Base-by-base conservation (phyloP, 257 asterid species). In the Solanum virginianum region DNA sequence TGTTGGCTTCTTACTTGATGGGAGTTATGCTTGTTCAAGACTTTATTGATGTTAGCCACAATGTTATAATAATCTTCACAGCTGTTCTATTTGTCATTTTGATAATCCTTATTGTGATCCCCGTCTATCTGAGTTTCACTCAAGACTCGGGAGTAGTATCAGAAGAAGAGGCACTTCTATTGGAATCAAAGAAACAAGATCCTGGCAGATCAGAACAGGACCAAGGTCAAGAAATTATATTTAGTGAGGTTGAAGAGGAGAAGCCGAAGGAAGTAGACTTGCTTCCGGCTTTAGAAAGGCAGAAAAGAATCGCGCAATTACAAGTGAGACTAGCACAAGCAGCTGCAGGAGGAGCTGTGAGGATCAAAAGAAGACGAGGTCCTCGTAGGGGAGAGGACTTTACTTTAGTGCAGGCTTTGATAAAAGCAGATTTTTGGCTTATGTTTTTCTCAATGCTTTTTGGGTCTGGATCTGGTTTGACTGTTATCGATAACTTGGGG, bases 341-440 rank as follows among this genome's bases (percentile, higher is more conserved):
- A 10, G 97, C 97, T 32, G 97, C 97, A 3, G 93, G 88, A 86
- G 97, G 97, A 75, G 97, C 95, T 1, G 94, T 92, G 24, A 88
- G 94, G 85, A 88, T 90, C 83, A 92, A 91, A 86, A 84, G 86
- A 79, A 85, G 90, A 80, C 87, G 92, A 89, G 85, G 85, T 17
- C 95, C 95, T 6, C 94, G 39, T 47, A 89, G 94, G 53, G 95
- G 97, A 20, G 97, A 92, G 88, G 93, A 93, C 60, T 92, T 90
- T 86, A 90, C 94, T 51, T 80, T 90, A 88, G 86, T 54, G 81
- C 93, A 93, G 86, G 95, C 95, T 20, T 80, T 90, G 86, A 87
- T 88, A 17, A 92, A 92, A 86, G 95, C 94, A 0, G 95, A 91
- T 88, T 86, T 92, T 55, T 91, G 95, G 95, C 91, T 93, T 56